These are phyloP conservation scores for Gymnopilus dilepis DNA, from an alignment of 768 basidiomycete species.

Conservation along the genomic window DNA sequence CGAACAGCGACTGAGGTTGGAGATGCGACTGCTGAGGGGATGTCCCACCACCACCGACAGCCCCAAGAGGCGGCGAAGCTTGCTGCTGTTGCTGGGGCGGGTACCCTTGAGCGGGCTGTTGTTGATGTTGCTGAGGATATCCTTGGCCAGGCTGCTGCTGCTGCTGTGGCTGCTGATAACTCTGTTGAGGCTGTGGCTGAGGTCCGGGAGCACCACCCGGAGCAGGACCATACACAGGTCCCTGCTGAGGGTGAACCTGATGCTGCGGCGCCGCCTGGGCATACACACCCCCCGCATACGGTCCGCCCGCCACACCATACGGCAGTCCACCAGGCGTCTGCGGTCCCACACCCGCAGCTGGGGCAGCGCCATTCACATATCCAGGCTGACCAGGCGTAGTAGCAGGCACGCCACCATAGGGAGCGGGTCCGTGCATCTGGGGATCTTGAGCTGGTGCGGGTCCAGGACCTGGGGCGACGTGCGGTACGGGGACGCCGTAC, in stretches of 20 bases:
- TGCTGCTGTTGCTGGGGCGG: slow-evolving; percentile 22
- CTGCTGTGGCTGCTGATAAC: slow-evolving; percentile 15
- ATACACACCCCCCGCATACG: slow-evolving; percentile 9
- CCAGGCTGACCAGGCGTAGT: not conserved
- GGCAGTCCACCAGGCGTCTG: slow-evolving; percentile 9
- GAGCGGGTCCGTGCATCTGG: not conserved
- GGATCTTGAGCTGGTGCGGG: not conserved
- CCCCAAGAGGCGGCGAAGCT: not conserved
- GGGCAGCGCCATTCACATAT: slow-evolving; percentile 11
- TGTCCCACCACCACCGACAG: not conserved
- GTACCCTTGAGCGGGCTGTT: no score
- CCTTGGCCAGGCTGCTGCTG: slow-evolving; percentile 25
- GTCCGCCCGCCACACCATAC: not conserved
- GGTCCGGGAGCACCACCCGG: no score
- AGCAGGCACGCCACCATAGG: not conserved
- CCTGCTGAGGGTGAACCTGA: slow-evolving; percentile 22
- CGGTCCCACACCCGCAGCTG: not conserved
- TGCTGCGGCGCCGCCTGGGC: slow-evolving; percentile 7
- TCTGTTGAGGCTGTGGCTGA: slow-evolving; percentile 20
- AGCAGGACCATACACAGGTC: slow-evolving; percentile 31
- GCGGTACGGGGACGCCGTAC: not conserved
- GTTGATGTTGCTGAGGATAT: slow-evolving; percentile 16
- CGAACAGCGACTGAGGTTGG: slow-evolving; percentile 23
- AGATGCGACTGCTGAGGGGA: slow-evolving; percentile 14
- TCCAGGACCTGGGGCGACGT: not conserved